Base-by-base conservation (phyloP, 192 early-diverging fungal species). In the Linnemannia elongata region DNA sequence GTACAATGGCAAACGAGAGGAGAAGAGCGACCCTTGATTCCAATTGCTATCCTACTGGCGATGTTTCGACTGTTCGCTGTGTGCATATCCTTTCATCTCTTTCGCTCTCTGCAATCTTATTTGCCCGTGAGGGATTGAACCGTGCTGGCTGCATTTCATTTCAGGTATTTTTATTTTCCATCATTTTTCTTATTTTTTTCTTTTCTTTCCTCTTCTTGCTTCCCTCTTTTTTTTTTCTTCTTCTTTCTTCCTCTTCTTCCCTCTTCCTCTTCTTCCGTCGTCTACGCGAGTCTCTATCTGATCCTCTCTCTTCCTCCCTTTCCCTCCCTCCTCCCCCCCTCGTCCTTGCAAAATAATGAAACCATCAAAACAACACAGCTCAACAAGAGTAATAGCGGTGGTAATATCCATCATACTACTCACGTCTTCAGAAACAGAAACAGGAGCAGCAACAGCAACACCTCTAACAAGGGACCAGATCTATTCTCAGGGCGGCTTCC, bases 381-480 rank as follows among this genome's bases (percentile, higher is more conserved):
- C 38, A 33, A 66, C 60, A 66, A 15, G 0, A 13, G 12, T 30
- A 66, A 12, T 24, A 66, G 30, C 60, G 35, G 10, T 66, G 60
- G 60, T 3, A 33, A 35, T 33, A 4, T 33, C 60, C 10, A 33
- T 33, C 13, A 10, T 66, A 30, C 24, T 57, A 24, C 55, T 66
- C 60, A 66, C 60, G 33, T 33, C 60, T 30, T 33, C 60, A 27
- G 60, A 30, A 66, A 66, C 60, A 63, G 3, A 12, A 63, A 4
- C 60, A 30, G 30, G 1, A 12, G 49, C 60, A 12, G 49, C 49
- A 52, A 5, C 49, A 18, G 49, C 49, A 52, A 52, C 49, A 52
- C 66, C 79, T 52, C 12, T 87, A 30, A 78, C 85, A 78, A 55
- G 80, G 44, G 85, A 87, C 15, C 79, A 87, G 15, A n/a, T 87